phyloP scores from a whole-genome alignment of 1,284 basidiomycete species.

The Moesziomyces parantarcticus region DNA sequence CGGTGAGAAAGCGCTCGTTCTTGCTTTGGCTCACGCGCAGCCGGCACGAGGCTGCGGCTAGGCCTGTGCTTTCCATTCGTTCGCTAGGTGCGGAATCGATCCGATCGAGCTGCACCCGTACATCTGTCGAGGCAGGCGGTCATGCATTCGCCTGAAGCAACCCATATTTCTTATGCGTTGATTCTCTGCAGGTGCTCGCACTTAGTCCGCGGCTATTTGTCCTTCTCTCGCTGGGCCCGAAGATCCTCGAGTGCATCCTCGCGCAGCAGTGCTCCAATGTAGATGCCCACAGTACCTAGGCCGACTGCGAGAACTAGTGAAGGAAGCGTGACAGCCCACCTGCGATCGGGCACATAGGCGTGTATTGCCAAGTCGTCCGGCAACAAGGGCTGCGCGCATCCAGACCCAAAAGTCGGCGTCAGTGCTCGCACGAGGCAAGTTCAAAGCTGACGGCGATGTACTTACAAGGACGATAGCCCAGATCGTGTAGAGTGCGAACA shows the following conservation, averaged over 20 bases:
- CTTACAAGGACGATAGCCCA: slow-evolving; percentile 43
- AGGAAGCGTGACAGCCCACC: slow-evolving; percentile 31
- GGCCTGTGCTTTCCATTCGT: too few relatives aligned
- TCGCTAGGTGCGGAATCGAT: too few relatives aligned
- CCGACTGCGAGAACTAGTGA: slow-evolving; percentile 29
- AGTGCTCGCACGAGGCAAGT: too few relatives aligned
- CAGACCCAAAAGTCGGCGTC: too few relatives aligned
- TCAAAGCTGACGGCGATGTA: background rate
- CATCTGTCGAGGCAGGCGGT: too few relatives aligned
- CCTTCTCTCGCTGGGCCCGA: background rate
- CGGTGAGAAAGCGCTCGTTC: background rate
- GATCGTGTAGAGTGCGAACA: slow-evolving; percentile 26
- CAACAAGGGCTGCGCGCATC: slow-evolving; percentile 35
- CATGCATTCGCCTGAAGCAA: too few relatives aligned
- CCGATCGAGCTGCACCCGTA: too few relatives aligned
- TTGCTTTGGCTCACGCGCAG: too few relatives aligned
- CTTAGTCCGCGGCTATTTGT: too few relatives aligned
- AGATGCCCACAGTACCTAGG: slow-evolving; percentile 31
- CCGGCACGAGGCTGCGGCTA: too few relatives aligned
- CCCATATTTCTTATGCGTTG: too few relatives aligned
- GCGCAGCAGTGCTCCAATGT: slow-evolving; percentile 21
- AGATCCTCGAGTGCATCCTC: slow-evolving; percentile 14
- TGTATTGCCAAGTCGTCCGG: slow-evolving; percentile 29
- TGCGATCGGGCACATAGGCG: slow-evolving; percentile 21
- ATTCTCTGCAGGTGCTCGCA: too few relatives aligned